phyloP scores from a whole-genome alignment of 2,329 filamentous ascomycete species.

The Fusarium buxicola region DNA sequence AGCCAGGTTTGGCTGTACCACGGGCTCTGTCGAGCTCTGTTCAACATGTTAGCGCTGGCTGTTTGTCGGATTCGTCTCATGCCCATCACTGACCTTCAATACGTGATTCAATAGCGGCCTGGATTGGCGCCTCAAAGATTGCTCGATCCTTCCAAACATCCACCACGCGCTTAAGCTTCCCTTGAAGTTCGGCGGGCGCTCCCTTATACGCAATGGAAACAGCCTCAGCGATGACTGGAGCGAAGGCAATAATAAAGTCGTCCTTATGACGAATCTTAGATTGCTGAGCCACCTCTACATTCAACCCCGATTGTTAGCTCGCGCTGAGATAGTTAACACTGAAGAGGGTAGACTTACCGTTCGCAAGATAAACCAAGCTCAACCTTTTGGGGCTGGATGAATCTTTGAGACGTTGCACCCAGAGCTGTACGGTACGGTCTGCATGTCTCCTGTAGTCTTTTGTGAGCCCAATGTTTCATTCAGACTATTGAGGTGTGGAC shows the following conservation, averaged over 20 bases:
- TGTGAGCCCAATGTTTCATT: conserved; percentile 7
- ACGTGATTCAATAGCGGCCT: conserved; percentile 82
- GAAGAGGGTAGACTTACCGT: conserved; percentile 69
- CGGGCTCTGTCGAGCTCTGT: conserved; percentile 72
- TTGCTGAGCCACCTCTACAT: conserved; percentile 90
- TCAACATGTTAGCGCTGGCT: conserved; percentile 26
- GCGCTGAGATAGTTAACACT: neutral
- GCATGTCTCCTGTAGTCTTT: conserved; percentile 78
- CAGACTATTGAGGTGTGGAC: neutral
- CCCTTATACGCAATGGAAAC: conserved; percentile 91
- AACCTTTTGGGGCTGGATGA: conserved; percentile 86
- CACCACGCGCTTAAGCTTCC: conserved; percentile 87
- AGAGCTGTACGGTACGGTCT: conserved; percentile 89
- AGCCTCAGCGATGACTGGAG: conserved; percentile 93
- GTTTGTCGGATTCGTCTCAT: neutral
- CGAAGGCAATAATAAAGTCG: conserved; percentile 92
- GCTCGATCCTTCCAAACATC: conserved; percentile 92
- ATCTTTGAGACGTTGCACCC: conserved; percentile 90
- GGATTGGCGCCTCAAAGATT: conserved; percentile 85
- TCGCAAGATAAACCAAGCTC: conserved; percentile 93
- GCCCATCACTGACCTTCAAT: conserved; percentile 71
- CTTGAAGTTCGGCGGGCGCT: conserved; percentile 84
- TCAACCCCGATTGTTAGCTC: conserved; percentile 11
- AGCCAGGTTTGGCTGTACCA: conserved; percentile 62
- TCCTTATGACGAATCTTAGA: conserved; percentile 92